Evolutionary conservation across 495 filamentous ascomycete genomes (phyloP).

Genomic region (Acidiella bohemica): DNA sequence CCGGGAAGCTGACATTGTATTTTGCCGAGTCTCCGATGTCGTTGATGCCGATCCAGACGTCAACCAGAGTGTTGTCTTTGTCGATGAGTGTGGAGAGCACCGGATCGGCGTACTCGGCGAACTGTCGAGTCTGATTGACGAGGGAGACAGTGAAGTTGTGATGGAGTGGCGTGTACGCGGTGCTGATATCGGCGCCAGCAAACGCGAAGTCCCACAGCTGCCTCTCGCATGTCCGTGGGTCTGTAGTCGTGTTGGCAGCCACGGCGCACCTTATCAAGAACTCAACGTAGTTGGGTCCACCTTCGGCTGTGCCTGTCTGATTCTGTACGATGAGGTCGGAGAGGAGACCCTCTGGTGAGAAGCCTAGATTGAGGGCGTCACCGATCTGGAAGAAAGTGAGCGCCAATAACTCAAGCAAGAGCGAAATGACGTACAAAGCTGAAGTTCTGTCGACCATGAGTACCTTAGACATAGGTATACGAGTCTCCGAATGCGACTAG

Average conservation of each 20-base stretch:
- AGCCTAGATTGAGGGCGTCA: conserved; percentile 30
- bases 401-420: no score
- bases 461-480: conserved; percentile 43
- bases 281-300: conserved; percentile 39
- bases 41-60: conserved; percentile 20
- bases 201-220: conserved; percentile 47
- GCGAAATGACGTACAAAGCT: conserved; percentile 31
- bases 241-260: conserved; percentile 24
- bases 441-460: conserved; percentile 34
- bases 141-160: conserved; percentile 34
- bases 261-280: conserved; percentile 36
- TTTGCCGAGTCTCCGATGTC: conserved; percentile 19
- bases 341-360: conserved; percentile 30
- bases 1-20: conserved; percentile 12
- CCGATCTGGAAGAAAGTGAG: no score
- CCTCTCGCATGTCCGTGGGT: conserved; percentile 29
- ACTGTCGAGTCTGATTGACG: conserved; percentile 12
- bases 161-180: conserved; percentile 33
- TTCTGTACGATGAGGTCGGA: conserved; percentile 39
- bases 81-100: conserved; percentile 9
- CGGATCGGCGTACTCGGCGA: conserved; percentile 9
- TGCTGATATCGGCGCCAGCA: conserved; percentile 38
- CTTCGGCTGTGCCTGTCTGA: conserved; percentile 34
- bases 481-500: conserved; percentile 40
- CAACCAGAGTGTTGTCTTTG: conserved; percentile 5